Evolutionary conservation across 1,284 basidiomycete genomes (phyloP).

Genomic region (Meira nashicola): DNA sequence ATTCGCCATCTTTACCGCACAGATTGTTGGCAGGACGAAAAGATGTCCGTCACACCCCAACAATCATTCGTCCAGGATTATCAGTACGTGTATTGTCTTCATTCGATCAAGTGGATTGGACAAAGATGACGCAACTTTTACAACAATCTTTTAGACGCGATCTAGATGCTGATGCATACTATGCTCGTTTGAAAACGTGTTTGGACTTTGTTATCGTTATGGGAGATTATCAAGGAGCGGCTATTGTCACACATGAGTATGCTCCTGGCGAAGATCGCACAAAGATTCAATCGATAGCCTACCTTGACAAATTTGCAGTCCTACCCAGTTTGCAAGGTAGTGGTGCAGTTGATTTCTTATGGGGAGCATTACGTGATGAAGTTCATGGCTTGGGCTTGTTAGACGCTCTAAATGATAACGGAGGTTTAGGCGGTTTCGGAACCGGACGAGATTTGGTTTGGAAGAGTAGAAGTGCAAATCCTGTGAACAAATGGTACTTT

Average conservation of each 20-base stretch:
- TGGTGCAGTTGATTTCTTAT: slow-evolving; percentile 97
- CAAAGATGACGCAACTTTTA: slow-evolving; percentile 72
- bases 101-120: slow-evolving; percentile 66
- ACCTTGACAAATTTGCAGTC: slow-evolving; percentile 98
- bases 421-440: slow-evolving; percentile 79
- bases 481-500: slow-evolving; percentile 99
- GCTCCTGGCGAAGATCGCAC: slow-evolving; percentile 30
- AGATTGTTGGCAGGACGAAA: slow-evolving; percentile 79
- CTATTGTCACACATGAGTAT: slow-evolving; percentile 83
- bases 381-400: slow-evolving; percentile 91
- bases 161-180: slow-evolving; percentile 73
- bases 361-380: slow-evolving; percentile 97
- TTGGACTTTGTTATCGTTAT: slow-evolving; percentile 92
- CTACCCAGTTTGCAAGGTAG: slow-evolving; percentile 90
- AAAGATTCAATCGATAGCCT: slow-evolving; percentile 62
- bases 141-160: slow-evolving; percentile 78
- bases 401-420: slow-evolving; percentile 85
- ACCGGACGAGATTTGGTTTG: slow-evolving; percentile 91
- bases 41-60: slow-evolving; percentile 84
- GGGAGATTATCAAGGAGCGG: slow-evolving; percentile 92
- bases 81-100: slow-evolving; percentile 73
- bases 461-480: slow-evolving; percentile 86
- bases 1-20: slow-evolving; percentile 89
- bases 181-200: slow-evolving; percentile 66
- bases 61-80: slow-evolving; percentile 80